Evolutionary conservation across 768 basidiomycete species (phyloP).

Genomic region (Xanthoconium purpureum): DNA sequence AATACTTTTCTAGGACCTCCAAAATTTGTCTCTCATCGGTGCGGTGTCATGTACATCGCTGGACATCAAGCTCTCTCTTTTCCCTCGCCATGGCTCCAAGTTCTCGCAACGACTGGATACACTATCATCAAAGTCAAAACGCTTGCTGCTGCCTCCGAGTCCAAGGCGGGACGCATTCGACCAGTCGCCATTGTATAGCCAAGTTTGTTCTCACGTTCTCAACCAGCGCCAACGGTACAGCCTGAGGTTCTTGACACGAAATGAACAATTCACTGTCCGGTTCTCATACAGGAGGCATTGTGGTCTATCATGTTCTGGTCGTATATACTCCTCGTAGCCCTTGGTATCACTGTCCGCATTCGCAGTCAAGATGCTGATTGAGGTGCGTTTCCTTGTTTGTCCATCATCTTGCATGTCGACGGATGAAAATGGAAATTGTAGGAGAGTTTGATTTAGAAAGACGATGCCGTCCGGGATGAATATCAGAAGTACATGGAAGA

Average conservation of each 20-base stretch:
- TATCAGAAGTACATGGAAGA: conserved; percentile 27
- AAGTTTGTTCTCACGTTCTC: background rate
- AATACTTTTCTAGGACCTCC: too few relatives aligned
- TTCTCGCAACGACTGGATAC: conserved; percentile 6
- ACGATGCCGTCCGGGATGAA: conserved; percentile 18
- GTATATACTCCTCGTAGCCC: conserved; percentile 22
- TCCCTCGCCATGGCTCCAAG: conserved; percentile 8
- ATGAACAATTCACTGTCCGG: background rate
- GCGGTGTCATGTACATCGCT: conserved; percentile 12
- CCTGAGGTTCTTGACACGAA: background rate
- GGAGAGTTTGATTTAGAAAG: conserved; percentile 29
- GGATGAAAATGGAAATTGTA: background rate
- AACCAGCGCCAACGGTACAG: too few relatives aligned
- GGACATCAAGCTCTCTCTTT: conserved; percentile 9
- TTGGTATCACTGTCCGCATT: conserved; percentile 19
- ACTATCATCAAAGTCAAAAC: background rate
- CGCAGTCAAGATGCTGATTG: conserved; percentile 32
- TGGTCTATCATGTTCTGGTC: conserved; percentile 33
- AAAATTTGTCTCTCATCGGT: too few relatives aligned
- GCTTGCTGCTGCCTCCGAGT: background rate
- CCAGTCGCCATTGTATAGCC: conserved; percentile 28
- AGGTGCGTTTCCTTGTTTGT: conserved; percentile 13
- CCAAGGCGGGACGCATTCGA: conserved; percentile 16
- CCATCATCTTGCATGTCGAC: too few relatives aligned
- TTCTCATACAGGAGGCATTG: conserved; percentile 15